phyloP scores from a whole-genome alignment of 2,329 filamentous ascomycete species.

The Arthrinium phaeospermum region DNA sequence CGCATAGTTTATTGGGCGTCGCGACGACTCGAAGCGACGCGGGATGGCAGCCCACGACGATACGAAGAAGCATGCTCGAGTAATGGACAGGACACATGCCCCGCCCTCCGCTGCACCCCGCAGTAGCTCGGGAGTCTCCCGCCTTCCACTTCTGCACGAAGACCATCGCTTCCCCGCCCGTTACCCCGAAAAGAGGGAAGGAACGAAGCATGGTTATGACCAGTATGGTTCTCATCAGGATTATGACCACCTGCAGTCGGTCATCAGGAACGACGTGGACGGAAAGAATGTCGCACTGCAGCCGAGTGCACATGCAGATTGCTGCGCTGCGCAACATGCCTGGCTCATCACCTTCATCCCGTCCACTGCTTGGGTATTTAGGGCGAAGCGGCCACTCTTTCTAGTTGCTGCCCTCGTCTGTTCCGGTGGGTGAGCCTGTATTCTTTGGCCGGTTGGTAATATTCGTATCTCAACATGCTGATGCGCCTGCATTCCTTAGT shows the following conservation, averaged over 20 bases:
- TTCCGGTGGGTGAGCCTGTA: background rate
- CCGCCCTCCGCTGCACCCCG: background rate
- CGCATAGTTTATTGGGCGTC: background rate
- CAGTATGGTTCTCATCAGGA: background rate
- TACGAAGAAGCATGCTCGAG: background rate
- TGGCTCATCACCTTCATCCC: background rate
- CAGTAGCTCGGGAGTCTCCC: conserved; percentile 1
- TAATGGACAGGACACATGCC: background rate
- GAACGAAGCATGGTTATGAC: background rate
- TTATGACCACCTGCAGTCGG: background rate
- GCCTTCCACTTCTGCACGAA: background rate
- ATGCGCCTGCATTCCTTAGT: conserved; percentile 9
- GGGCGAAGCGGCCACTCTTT: background rate
- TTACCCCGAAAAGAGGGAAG: background rate
- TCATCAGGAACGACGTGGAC: background rate
- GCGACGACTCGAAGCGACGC: background rate
- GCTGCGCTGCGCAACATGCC: background rate
- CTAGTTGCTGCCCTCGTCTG: background rate
- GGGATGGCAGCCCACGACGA: background rate
- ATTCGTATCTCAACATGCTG: conserved; percentile 13
- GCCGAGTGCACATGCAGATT: background rate
- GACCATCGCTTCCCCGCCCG: background rate
- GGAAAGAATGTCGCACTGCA: conserved; percentile 12
- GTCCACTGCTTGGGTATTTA: conserved; percentile 5
- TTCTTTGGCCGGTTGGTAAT: background rate